A percentile compares a stretch with the other conserved stretches of the same genome.
Evolutionary conservation across 345 rosid genomes (phyloP).

Genomic region (Moricandia moricandioides): DNA sequence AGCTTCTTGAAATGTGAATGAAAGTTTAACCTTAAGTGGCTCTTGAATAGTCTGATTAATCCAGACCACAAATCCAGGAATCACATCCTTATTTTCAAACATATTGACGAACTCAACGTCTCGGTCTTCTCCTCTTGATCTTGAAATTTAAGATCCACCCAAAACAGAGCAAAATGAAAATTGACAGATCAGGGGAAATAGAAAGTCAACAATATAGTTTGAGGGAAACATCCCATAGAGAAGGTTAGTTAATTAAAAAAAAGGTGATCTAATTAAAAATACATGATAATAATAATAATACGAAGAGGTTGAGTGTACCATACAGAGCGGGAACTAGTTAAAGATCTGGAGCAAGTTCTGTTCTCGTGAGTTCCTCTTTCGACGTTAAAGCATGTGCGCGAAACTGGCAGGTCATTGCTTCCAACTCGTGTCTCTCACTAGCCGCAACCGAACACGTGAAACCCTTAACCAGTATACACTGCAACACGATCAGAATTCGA

Average conservation of each 20-base stretch:
- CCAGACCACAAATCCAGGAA: slow-evolving; percentile 14
- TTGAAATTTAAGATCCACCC: slow-evolving; percentile 25
- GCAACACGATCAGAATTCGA: background rate
- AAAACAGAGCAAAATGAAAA: slow-evolving; percentile 7
- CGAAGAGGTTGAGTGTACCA: slow-evolving; percentile 25
- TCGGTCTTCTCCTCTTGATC: slow-evolving; percentile 24
- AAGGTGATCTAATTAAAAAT: background rate
- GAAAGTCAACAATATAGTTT: slow-evolving; percentile 21
- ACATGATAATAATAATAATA: background rate
- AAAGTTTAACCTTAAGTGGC: slow-evolving; percentile 30
- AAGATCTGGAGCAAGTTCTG: slow-evolving; percentile 19
- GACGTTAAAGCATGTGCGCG: slow-evolving; percentile 31
- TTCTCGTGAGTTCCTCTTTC: slow-evolving; percentile 22
- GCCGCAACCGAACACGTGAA: background rate
- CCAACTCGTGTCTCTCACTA: slow-evolving; percentile 15
- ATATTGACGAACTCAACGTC: background rate
- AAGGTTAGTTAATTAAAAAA: background rate
- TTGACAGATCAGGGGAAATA: background rate
- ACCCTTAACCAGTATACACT: background rate
- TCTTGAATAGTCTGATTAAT: slow-evolving; percentile 35
- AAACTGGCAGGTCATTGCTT: slow-evolving; percentile 21
- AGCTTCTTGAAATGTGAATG: background rate
- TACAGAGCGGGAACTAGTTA: slow-evolving; percentile 22
- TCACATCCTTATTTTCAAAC: background rate
- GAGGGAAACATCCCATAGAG: background rate